Percentiles rank a stretch among this genome's conserved stretches.
Conservation (phyloP, 2,329 filamentous ascomycete species). For the Cytospora chrysosperma region DNA sequence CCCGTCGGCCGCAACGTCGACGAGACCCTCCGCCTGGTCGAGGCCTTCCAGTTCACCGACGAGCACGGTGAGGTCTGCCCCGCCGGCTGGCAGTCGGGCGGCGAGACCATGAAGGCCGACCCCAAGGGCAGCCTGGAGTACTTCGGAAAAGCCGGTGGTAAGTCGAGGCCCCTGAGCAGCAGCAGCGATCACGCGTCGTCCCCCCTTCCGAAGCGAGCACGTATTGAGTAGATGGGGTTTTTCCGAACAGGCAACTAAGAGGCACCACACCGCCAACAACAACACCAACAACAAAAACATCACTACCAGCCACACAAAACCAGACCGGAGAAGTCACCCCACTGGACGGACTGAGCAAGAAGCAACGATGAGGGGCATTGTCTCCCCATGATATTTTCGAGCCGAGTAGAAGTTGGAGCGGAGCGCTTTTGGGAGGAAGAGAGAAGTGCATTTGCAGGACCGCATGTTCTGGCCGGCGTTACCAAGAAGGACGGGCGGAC, state of each 20-base stretch:
- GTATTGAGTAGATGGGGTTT: slow-evolving; percentile 22
- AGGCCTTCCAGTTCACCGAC: slow-evolving; percentile 80
- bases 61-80: slow-evolving; percentile 76
- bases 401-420: not conserved
- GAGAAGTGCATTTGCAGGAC: not conserved
- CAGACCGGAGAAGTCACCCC: not conserved
- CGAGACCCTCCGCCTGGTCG: slow-evolving; percentile 63
- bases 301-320: too few relatives aligned
- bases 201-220: slow-evolving; percentile 24
- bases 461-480: slow-evolving; percentile 17
- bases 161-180: slow-evolving; percentile 24
- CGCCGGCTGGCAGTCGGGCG: slow-evolving; percentile 48
- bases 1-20: slow-evolving; percentile 64
- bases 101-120: slow-evolving; percentile 51
- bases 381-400: not conserved
- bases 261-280: not conserved
- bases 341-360: not conserved
- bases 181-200: slow-evolving; percentile 10
- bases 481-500: not conserved
- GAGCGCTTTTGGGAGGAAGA: not conserved
- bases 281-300: not conserved
- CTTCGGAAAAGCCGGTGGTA: slow-evolving; percentile 34
- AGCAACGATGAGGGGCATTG: slow-evolving; percentile 5
- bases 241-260: slow-evolving; percentile 22
- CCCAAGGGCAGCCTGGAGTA: slow-evolving; percentile 52